A percentile compares a stretch with the other conserved stretches of the same genome.
phyloP scores from a whole-genome alignment of 805 yeast species.

The Cyberlindnera subsufficiens region DNA sequence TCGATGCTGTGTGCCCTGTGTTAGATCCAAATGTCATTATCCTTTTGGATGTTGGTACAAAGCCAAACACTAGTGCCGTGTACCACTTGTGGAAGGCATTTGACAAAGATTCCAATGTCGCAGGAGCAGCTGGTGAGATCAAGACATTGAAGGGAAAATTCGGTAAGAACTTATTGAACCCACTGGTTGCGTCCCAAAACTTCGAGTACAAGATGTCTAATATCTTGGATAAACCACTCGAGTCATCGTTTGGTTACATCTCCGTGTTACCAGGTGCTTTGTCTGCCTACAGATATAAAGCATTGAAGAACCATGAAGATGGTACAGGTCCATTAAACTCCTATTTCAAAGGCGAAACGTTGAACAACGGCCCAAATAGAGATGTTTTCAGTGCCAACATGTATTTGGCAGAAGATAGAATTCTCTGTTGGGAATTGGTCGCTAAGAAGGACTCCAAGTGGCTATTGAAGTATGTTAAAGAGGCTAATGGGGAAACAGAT shows the following conservation, averaged over 20 bases:
- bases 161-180: constrained; percentile 77
- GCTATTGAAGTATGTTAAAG: constrained; percentile 87
- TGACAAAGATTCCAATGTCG: constrained; percentile 93
- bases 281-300: constrained; percentile 89
- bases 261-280: constrained; percentile 94
- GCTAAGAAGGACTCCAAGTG: constrained; percentile 80
- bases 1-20: constrained; percentile 89
- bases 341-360: constrained; percentile 83
- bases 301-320: constrained; percentile 75
- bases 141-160: constrained; percentile 91
- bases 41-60: constrained; percentile 94
- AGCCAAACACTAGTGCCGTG: constrained; percentile 81
- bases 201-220: constrained; percentile 97
- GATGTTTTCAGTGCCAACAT: constrained; percentile 93
- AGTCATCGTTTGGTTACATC: constrained; percentile 88
- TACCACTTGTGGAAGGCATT: constrained; percentile 97
- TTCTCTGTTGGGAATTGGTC: constrained; percentile 92
- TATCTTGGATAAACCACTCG: constrained; percentile 89
- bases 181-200: constrained; percentile 92
- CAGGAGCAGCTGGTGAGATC: constrained; percentile 98
- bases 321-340: constrained; percentile 90
- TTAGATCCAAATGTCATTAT: constrained; percentile 88
- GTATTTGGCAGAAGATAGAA: constrained; percentile 97
- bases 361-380: constrained; percentile 48
- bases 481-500: constrained; percentile 94